Base-by-base conservation (phyloP, 176 grass and related monocot species). In the Rhynchospora tenuis region DNA sequence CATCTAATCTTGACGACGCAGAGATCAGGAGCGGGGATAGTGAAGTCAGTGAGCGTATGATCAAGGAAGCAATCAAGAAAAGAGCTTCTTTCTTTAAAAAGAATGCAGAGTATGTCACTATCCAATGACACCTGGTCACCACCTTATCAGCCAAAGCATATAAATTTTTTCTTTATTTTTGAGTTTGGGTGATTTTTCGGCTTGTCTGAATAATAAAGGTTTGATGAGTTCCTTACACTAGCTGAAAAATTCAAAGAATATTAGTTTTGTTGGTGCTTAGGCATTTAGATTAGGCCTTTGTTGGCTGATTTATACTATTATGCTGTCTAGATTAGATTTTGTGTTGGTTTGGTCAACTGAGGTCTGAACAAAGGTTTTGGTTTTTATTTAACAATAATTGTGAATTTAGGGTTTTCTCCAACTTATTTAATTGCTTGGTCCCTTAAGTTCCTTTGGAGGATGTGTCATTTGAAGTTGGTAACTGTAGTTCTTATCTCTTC, bases 61-160 rank as follows among this genome's bases (percentile, higher is more conserved):
- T 99, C 86, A 95, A 87, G 73, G 87, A 91, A 72, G 89, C 91
- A 62, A 84, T 99, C 19, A 79, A 89, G 47, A 88, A 86, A 78
- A 99, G 88, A 72, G 93, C 85, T 67, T 64, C 80, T 33, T 99
- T 87, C 87, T 90, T 99, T 59, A 92, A 90, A 90, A 81, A 87
- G 73, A 86, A 99, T 89, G 87, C 84, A 83, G 89, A 89, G 96
- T 98, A 95, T 87, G 91, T 94, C 51, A 79, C 65, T 78, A 13
- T 74, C 45, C 24, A 76, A 47, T 29, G 23, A 55, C 48, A 28
- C 50, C 50, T 77, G 73, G 60, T 43, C 44, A 75, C 17, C 31
- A 74, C 19, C 60, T 43, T 55, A 75, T 12, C 31, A 74, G 26
- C 60, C 79, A 9, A 78, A 55, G 20, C 2, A 3, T 59, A 59